Evolutionary conservation across 441 rosid species (phyloP).

Genomic region (Pelargonium australe): DNA sequence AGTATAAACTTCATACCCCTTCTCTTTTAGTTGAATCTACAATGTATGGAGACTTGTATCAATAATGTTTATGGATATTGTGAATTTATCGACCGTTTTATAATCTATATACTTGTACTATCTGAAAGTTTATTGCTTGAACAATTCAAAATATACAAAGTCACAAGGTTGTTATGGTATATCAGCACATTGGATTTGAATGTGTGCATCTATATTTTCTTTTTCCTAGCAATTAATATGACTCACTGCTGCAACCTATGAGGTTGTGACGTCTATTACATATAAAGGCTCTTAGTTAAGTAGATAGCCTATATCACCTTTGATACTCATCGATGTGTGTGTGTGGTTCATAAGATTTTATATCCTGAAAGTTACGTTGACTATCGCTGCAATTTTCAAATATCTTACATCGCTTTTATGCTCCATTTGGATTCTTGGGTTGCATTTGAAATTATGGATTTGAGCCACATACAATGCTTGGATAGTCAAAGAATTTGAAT

Average conservation of each 20-base stretch:
- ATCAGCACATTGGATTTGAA: neutral
- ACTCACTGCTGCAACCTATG: neutral
- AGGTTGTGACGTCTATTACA: neutral
- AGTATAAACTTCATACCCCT: neutral
- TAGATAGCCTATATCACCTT: too few species aligned
- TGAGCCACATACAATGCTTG: too few species aligned
- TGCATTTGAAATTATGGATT: too few species aligned
- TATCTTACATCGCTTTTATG: neutral
- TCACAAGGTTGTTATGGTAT: constrained; percentile 1
- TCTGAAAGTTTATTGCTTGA: neutral
- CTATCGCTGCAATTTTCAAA: neutral
- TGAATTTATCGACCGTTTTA: neutral
- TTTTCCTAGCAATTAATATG: neutral
- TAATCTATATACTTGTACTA: neutral
- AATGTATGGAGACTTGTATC: neutral
- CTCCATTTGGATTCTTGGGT: too few species aligned
- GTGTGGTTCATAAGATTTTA: neutral
- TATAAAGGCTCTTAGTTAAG: too few species aligned
- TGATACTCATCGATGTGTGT: neutral
- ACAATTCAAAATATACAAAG: neutral
- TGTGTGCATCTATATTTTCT: neutral
- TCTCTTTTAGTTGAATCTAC: neutral
- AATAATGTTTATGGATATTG: neutral
- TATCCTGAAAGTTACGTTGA: neutral
- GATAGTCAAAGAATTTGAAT: too few species aligned